Base-by-base conservation (phyloP, 345 rosid genomes). In the Xanthoceras sorbifolium region DNA sequence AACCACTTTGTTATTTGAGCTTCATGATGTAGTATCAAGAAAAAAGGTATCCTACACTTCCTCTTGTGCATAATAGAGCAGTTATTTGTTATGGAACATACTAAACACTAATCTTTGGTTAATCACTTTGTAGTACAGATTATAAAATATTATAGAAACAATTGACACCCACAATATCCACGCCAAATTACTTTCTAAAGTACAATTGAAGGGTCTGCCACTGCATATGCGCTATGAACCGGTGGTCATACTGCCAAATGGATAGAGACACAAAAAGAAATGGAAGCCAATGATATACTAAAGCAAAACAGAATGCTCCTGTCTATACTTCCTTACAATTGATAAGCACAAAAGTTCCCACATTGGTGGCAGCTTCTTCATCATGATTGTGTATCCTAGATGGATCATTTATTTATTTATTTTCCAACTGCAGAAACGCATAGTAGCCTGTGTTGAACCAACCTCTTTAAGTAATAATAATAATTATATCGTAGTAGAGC, bases 291-390 rank as follows among this genome's bases (percentile, higher is more conserved):
- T 72, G 63, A 69, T 25, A 52, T 76, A 76, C 80, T 69, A 74
- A 25, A 67, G 32, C 12, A 14, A 36, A 66, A 72, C 74, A 63
- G 59, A 57, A 69, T 38, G 59, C 76, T 82, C 78, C 78, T 61
- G 64, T 67, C 65, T 68, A 71, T 77, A 82, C 82, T 77, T 82
- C 82, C 87, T 82, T 78, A 74, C 25, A 78, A 74, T 82, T 50
- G 60, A 84, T 80, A 67, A 84, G 83, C 83, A 75, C 80, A 84
- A 82, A 86, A 64, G 75, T 76, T 48, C 79, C 80, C 77, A 84
- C 77, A 71, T 15, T 73, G 75, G 80, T 73, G 67, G 59, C 77
- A 78, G 84, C 83, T 77, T 78, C 83, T 59, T 80, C 86, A 79
- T 62, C 71, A 79, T 55, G 82, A 59, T 72, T 69, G 63, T 74